Conservation (phyloP, 169 alveolate genomes). For the Theileria annulata region DNA sequence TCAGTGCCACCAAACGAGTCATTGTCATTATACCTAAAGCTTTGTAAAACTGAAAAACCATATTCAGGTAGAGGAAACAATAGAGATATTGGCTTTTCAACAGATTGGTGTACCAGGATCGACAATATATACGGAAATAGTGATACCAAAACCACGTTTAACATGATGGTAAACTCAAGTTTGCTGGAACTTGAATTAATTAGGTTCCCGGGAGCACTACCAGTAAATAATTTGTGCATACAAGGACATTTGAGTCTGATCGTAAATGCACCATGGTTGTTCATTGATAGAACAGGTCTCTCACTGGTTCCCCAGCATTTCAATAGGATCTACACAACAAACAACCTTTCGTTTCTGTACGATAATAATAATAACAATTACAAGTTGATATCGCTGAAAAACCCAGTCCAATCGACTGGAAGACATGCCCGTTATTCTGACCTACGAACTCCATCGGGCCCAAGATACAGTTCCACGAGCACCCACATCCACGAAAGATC, state of each 20-base stretch:
- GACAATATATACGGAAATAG: conserved; percentile 59
- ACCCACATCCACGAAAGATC: conserved; percentile 6
- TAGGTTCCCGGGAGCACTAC: conserved; percentile 63
- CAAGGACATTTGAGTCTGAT: conserved; percentile 63
- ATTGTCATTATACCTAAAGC: conserved; percentile 25
- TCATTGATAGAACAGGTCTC: conserved; percentile 84
- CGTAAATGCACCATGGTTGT: conserved; percentile 80
- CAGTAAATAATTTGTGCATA: conserved; percentile 36
- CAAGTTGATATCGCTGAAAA: conserved; percentile 1
- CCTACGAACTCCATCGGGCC: not conserved
- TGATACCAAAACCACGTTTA: conserved; percentile 54
- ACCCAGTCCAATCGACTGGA: not conserved
- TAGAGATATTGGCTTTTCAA: not conserved
- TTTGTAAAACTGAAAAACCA: conserved; percentile 1
- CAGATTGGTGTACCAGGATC: conserved; percentile 52
- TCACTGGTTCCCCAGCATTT: conserved; percentile 75
- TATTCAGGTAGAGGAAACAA: not conserved
- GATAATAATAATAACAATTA: conserved; percentile 38
- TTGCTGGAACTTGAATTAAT: conserved; percentile 72
- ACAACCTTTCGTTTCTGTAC: conserved; percentile 71
- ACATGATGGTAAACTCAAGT: conserved; percentile 38
- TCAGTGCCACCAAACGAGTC: conserved; percentile 66
- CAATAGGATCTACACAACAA: conserved; percentile 70
- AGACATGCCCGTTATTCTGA: not conserved
- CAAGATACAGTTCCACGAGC: conserved; percentile 26